Evolutionary conservation across 352 stramenopile species (phyloP).

Genomic region (Globisporangium ultimum): DNA sequence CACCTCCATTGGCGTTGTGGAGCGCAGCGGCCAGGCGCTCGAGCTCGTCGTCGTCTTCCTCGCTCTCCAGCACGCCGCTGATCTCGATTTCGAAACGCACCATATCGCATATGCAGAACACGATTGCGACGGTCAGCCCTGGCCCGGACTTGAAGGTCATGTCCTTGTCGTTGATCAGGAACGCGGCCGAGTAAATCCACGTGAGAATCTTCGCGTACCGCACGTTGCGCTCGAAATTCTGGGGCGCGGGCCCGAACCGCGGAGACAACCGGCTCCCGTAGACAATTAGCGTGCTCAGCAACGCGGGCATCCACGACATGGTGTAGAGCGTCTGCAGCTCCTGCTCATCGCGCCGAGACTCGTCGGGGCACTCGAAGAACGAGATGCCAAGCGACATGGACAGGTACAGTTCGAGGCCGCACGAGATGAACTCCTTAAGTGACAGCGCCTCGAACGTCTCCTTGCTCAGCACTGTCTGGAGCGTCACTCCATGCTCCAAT

Average conservation of each 20-base stretch:
- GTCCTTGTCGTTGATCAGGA: conserved; percentile 67
- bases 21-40: conserved; percentile 12
- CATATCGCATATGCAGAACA: conserved; percentile 69
- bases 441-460: conserved; percentile 41
- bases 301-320: conserved; percentile 54
- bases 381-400: conserved; percentile 63
- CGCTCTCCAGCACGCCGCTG: conserved; percentile 56
- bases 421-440: conserved; percentile 58
- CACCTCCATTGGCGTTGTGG: background rate
- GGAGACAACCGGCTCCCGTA: conserved; percentile 48
- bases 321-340: conserved; percentile 71
- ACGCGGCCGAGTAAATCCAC: conserved; percentile 55
- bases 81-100: conserved; percentile 76
- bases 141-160: conserved; percentile 72
- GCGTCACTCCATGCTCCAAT: background rate
- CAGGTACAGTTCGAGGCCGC: conserved; percentile 65
- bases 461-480: conserved; percentile 23
- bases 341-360: conserved; percentile 45
- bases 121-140: conserved; percentile 57
- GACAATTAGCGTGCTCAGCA: conserved; percentile 38
- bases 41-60: conserved; percentile 26
- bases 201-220: conserved; percentile 65
- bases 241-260: conserved; percentile 38
- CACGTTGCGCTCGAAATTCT: conserved; percentile 68
- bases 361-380: conserved; percentile 67